Evolutionary conservation across 305 asterid species (phyloP).

Genomic region (Caryopteris hybrid): DNA sequence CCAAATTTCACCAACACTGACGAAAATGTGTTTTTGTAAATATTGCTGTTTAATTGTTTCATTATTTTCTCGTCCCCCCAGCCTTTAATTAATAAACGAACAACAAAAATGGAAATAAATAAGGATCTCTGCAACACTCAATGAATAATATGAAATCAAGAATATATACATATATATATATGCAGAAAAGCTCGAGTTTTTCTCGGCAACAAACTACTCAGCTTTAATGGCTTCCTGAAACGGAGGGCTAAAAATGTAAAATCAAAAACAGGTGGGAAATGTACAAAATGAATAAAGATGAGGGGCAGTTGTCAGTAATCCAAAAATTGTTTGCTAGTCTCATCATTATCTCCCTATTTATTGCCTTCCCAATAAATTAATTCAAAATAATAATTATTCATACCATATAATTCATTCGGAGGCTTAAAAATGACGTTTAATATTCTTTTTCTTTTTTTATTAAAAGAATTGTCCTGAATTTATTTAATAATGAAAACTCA

Average conservation of each 20-base stretch:
- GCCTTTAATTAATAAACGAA: not conserved
- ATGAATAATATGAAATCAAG: not conserved
- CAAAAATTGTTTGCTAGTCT: constrained; percentile 1
- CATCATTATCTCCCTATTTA: constrained; percentile 8
- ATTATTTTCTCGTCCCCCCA: constrained; percentile 3
- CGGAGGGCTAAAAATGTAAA: constrained; percentile 5
- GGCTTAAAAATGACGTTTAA: not conserved
- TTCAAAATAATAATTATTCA: not conserved
- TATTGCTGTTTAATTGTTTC: constrained; percentile 23
- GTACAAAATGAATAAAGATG: constrained; percentile 4
- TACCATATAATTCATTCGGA: not conserved
- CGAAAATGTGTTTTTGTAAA: constrained; percentile 28
- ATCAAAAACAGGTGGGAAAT: not conserved
- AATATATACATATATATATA: not conserved
- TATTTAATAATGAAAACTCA: too few species aligned
- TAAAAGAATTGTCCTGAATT: too few species aligned
- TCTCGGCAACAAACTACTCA: constrained; percentile 1
- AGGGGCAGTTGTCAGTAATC: constrained; percentile 10
- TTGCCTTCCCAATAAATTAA: not conserved
- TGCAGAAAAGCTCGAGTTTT: not conserved
- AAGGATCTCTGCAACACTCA: not conserved
- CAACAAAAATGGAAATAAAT: too few species aligned
- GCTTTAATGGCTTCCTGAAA: constrained; percentile 1
- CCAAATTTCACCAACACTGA: constrained; percentile 38
- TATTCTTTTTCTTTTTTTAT: not conserved